A percentile compares a stretch with the other conserved stretches of the same genome.
Evolutionary conservation across 2,329 filamentous ascomycete genomes (phyloP).

Genomic region (Pestalotiopsis sp.): DNA sequence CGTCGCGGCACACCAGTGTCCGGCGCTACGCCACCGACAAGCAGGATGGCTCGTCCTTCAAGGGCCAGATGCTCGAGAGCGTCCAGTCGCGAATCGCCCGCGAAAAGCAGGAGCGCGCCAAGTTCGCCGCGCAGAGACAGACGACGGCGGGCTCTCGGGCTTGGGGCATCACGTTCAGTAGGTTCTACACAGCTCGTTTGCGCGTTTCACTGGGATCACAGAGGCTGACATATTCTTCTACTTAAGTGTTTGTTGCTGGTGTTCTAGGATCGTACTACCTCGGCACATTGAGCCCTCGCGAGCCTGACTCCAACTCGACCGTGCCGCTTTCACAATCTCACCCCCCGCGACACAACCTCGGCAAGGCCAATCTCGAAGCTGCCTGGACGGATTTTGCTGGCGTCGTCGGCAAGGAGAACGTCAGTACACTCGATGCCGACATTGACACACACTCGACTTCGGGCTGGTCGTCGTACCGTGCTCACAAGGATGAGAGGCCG

Average conservation of each 20-base stretch:
- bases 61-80: conserved; percentile 63
- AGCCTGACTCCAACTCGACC: conserved; percentile 58
- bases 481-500: conserved; percentile 50
- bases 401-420: conserved; percentile 66
- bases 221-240: background rate
- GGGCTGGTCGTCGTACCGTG: conserved; percentile 64
- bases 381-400: conserved; percentile 71
- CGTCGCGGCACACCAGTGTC: conserved; percentile 3
- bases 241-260: conserved; percentile 55
- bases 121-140: conserved; percentile 46
- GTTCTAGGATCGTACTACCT: conserved; percentile 59
- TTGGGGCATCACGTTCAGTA: conserved; percentile 59
- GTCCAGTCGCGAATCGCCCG: conserved; percentile 56
- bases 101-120: conserved; percentile 57
- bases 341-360: conserved; percentile 59
- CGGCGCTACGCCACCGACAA: conserved; percentile 32
- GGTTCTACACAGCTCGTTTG: conserved; percentile 22
- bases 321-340: conserved; percentile 55
- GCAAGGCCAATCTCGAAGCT: conserved; percentile 66
- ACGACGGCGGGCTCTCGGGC: conserved; percentile 43
- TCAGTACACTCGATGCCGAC: conserved; percentile 61
- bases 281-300: conserved; percentile 57
- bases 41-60: conserved; percentile 46
- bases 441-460: conserved; percentile 61
- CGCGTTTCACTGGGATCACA: no score